phyloP scores from a whole-genome alignment of 2,329 filamentous ascomycete genomes.

The Mycosphaerella sp. region DNA sequence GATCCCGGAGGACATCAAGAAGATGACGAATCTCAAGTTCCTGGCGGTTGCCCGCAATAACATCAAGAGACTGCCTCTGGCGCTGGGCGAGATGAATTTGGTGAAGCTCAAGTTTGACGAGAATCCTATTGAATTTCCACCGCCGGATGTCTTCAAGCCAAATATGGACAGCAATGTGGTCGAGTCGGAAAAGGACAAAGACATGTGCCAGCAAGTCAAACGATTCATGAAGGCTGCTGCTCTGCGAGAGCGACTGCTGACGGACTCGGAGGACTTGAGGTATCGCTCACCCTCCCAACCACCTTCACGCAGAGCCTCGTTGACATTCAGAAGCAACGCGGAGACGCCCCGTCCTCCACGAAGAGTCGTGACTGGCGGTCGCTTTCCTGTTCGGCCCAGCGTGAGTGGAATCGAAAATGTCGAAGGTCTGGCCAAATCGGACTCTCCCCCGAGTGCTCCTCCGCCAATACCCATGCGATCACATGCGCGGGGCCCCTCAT shows the following conservation, averaged over 20 bases:
- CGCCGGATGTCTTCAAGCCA: constrained; percentile 37
- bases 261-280: constrained; percentile 27
- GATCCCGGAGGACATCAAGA: constrained; percentile 72
- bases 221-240: constrained; percentile 48
- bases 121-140: constrained; percentile 77
- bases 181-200: constrained; percentile 55
- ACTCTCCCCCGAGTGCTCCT: constrained; percentile 53
- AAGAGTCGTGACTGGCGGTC: constrained; percentile 46
- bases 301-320: constrained; percentile 1
- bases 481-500: constrained; percentile 58
- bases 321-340: constrained; percentile 50
- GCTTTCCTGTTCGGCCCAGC: constrained; percentile 63
- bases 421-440: constrained; percentile 51
- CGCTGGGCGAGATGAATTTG: constrained; percentile 84
- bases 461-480: constrained; percentile 75
- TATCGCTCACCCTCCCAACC: constrained; percentile 1
- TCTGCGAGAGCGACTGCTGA: constrained; percentile 24
- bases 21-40: constrained; percentile 78
- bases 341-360: constrained; percentile 70
- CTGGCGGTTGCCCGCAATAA: constrained; percentile 81
- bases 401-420: constrained; percentile 55
- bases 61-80: constrained; percentile 75
- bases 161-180: constrained; percentile 34
- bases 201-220: constrained; percentile 56
- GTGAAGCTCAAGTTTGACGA: constrained; percentile 86